Conservation (phyloP, 108 stramenopile genomes). For the Mediolabrus comicus region DNA sequence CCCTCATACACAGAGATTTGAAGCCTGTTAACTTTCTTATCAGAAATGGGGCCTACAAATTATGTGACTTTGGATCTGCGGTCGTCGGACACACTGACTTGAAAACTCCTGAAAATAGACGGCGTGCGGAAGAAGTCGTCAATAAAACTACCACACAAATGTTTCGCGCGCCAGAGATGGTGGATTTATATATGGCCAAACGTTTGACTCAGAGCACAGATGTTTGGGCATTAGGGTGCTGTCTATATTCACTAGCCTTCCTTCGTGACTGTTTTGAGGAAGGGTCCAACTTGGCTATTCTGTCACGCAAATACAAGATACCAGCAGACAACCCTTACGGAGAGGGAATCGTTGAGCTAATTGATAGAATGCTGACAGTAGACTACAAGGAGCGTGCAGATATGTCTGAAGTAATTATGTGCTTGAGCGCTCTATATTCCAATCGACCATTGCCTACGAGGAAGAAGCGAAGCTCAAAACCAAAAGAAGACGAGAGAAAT, state of each 20-base stretch:
- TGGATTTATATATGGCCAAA: conserved; percentile 89
- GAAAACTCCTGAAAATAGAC: conserved; percentile 59
- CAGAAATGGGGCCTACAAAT: conserved; percentile 80
- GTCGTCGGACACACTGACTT: conserved; percentile 86
- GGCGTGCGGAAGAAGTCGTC: conserved; percentile 86
- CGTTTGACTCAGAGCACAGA: conserved; percentile 88
- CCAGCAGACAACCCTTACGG: conserved; percentile 85
- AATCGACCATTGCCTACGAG: conserved; percentile 72
- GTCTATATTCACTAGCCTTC: conserved; percentile 84
- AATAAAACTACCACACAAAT: conserved; percentile 94
- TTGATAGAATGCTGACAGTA: conserved; percentile 83
- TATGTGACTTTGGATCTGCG: conserved; percentile 94
- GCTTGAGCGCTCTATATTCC: conserved; percentile 76
- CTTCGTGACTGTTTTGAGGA: conserved; percentile 91
- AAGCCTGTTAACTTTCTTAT: conserved; percentile 98
- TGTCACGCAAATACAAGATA: conserved; percentile 85
- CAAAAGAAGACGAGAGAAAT: conserved; percentile 40
- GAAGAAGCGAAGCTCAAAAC: conserved; percentile 43
- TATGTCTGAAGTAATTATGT: conserved; percentile 89
- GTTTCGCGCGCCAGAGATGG: conserved; percentile 97
- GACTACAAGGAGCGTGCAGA: conserved; percentile 78
- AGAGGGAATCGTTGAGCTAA: conserved; percentile 73
- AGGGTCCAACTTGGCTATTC: conserved; percentile 89
- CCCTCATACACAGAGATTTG: conserved; percentile 96
- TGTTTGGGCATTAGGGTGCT: conserved; percentile 95